Evolutionary conservation across 257 asterid species (phyloP).

Genomic region (Euphrasia confusa): DNA sequence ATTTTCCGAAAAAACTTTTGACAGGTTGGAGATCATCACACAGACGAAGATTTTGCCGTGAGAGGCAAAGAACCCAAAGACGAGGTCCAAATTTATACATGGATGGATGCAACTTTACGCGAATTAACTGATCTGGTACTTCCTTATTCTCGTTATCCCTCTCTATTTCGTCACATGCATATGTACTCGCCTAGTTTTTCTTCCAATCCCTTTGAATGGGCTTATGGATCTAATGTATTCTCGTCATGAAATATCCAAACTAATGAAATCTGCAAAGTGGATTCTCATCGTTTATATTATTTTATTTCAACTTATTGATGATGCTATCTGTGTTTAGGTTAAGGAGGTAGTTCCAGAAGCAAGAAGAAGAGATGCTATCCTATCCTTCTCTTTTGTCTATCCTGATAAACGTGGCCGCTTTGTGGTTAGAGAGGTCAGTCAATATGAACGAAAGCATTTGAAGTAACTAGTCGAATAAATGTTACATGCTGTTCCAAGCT

Average conservation of each 20-base stretch:
- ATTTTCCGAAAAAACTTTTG: not conserved
- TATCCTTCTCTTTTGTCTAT: constrained; percentile 85
- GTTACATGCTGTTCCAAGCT: constrained; percentile 11
- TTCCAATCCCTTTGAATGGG: not conserved
- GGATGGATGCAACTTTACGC: constrained; percentile 99
- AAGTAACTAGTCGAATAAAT: not conserved
- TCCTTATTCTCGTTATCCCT: constrained; percentile 7
- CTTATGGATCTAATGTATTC: not conserved
- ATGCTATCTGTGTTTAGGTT: constrained; percentile 41
- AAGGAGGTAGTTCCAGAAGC: constrained; percentile 98
- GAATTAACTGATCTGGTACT: constrained; percentile 97
- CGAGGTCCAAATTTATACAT: constrained; percentile 95
- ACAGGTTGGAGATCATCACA: constrained; percentile 89
- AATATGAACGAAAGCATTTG: not conserved
- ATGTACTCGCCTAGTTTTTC: not conserved
- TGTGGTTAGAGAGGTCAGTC: constrained; percentile 69
- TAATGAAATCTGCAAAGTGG: not conserved
- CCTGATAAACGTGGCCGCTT: constrained; percentile 84
- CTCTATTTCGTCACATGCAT: constrained; percentile 6
- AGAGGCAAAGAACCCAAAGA: constrained; percentile 99
- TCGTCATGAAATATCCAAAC: not conserved
- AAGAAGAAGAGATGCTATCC: constrained; percentile 78
- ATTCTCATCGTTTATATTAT: not conserved
- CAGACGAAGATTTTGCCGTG: constrained; percentile 76
- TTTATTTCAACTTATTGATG: constrained; percentile 8